Base-by-base conservation (phyloP, 768 basidiomycete species). In the Leucogyrophana mollusca region DNA sequence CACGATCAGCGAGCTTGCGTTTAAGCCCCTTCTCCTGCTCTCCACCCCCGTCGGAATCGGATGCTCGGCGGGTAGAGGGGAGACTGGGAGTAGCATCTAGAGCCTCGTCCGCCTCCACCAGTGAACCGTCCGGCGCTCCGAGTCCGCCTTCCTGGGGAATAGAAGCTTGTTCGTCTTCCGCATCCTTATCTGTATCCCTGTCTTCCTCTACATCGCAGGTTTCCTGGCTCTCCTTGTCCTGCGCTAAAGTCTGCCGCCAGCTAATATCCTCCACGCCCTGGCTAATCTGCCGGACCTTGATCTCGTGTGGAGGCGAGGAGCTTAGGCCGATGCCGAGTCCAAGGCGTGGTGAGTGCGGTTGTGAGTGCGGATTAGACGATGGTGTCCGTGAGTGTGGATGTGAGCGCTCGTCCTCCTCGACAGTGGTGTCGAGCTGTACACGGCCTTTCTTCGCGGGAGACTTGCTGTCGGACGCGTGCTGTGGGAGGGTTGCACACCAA, bases 381-480 rank as follows among this genome's bases (percentile, higher is more conserved):
- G 65, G 65, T 0, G 62, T 65, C 33, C 55, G 55, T n/a, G 65
- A 60, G 43, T 54, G 61, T 22, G 36, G 53, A n/a, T 52, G 25
- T 23, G 67, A 78, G 74, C 40, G 74, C 55, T 83, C 80, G 20
- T 80, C 77, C 62, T 88, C 85, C 50, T 86, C 83, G 46, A 74
- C 74, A 0, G 85, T 82, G 41, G 80, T 62, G 54, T 78, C 83
- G 41, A 89, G 69, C 10, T 74, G 71, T 21, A 77, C 70, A 41
- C 85, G 73, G 56, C 89, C 88, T 73, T 87, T 90, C 76, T 90
- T 90, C 32, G 85, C 78, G 2, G 85, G 86, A 3, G 80, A 78
- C 61, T 76, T 80, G 50, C 66, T 67, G 54, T 77, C 74, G 20
- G 56, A 61, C 65, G 54, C 41, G 56, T 57, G 32, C 59, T 68